phyloP scores from a whole-genome alignment of 768 basidiomycete species.

The Tylopilus felleus region DNA sequence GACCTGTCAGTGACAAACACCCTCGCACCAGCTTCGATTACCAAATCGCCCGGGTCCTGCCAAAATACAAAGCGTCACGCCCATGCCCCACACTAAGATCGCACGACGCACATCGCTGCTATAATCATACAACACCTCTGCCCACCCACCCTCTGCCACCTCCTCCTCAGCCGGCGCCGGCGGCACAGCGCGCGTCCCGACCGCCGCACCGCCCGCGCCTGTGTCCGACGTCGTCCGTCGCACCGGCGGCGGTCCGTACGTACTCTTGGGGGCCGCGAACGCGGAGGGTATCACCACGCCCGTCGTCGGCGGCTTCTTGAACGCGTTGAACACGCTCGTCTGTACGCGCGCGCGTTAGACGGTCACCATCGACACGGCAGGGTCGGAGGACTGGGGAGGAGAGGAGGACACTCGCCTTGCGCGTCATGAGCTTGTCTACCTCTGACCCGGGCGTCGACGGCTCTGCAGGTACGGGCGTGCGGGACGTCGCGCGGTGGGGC shows the following conservation, averaged over 20 bases:
- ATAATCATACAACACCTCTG: slow-evolving; percentile 75
- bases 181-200: slow-evolving; percentile 13
- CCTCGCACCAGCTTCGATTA: slow-evolving; percentile 51
- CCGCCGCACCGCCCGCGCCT: background rate
- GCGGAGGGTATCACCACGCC: slow-evolving; percentile 39
- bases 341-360: background rate
- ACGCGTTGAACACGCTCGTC: slow-evolving; percentile 21
- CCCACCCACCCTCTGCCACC: slow-evolving; percentile 63
- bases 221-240: slow-evolving; percentile 33
- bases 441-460: slow-evolving; percentile 14
- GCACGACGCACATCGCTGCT: slow-evolving; percentile 47
- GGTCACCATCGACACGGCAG: too few relatives aligned
- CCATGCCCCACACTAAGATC: background rate
- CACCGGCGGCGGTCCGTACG: slow-evolving; percentile 53
- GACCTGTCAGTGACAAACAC: slow-evolving; percentile 64
- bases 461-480: background rate
- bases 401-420: slow-evolving; percentile 19
- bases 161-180: slow-evolving; percentile 26
- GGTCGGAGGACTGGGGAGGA: background rate
- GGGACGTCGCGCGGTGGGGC: background rate
- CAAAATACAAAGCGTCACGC: background rate
- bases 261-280: slow-evolving; percentile 41
- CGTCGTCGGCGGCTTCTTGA: slow-evolving; percentile 36
- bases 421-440: slow-evolving; percentile 27
- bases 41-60: slow-evolving; percentile 69